Conservation (phyloP, 371 early-diverging fungal species). For the Catenaria anguillulae region DNA sequence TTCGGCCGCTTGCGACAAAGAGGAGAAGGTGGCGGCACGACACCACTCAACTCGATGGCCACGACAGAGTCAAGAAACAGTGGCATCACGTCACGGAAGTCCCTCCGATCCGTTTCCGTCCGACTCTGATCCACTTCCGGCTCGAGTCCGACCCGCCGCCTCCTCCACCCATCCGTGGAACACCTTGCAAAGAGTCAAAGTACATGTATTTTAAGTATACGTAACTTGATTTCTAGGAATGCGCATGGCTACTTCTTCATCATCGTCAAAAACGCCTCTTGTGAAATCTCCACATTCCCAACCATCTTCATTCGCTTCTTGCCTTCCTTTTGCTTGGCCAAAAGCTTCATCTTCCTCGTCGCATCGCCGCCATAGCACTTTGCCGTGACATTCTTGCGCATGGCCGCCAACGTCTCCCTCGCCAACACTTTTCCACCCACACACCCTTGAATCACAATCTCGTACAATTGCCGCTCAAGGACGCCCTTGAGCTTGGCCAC, state of each 20-base stretch:
- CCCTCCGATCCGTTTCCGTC: too few relatives aligned
- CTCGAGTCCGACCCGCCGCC: too few relatives aligned
- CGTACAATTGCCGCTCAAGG: constrained; percentile 76
- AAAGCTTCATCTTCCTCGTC: constrained; percentile 83
- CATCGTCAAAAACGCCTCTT: constrained; percentile 55
- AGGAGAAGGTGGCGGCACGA: too few relatives aligned
- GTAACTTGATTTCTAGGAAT: too few relatives aligned
- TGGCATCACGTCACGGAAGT: too few relatives aligned
- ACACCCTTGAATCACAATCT: constrained; percentile 81
- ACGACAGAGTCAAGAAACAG: too few relatives aligned
- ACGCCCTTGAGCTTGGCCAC: constrained; percentile 62
- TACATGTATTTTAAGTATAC: too few relatives aligned
- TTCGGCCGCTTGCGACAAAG: too few relatives aligned
- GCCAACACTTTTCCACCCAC: constrained; percentile 69
- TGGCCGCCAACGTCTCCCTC: constrained; percentile 66
- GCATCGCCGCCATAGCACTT: constrained; percentile 91
- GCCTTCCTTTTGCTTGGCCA: constrained; percentile 78
- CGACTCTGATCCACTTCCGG: too few relatives aligned
- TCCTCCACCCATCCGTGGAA: too few relatives aligned
- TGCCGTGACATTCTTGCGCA: constrained; percentile 87
- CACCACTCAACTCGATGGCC: too few relatives aligned
- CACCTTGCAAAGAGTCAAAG: too few relatives aligned
- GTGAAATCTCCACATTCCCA: constrained; percentile 53
- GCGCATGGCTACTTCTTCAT: constrained; percentile 23
- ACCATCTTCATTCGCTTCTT: constrained; percentile 70